These are phyloP conservation scores for Fusarium piperis DNA, from an alignment of 2,329 filamentous ascomycete species.

Conservation along the genomic window DNA sequence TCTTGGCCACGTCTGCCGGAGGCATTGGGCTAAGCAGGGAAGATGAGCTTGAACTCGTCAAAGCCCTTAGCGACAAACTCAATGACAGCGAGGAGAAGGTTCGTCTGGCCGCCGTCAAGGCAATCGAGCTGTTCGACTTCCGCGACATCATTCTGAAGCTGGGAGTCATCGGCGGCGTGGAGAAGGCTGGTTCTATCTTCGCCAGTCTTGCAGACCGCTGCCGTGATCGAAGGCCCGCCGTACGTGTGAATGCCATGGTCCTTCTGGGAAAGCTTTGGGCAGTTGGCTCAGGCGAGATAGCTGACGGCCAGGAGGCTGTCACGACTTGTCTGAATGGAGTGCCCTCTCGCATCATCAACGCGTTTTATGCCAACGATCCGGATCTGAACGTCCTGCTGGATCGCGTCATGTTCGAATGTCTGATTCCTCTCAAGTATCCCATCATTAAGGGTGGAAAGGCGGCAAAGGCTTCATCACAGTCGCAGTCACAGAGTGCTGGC, in stretches of 20 bases:
- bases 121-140: constrained; percentile 83
- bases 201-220: constrained; percentile 86
- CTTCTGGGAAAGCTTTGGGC: constrained; percentile 90
- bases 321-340: constrained; percentile 80
- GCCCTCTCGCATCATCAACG: constrained; percentile 85
- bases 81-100: constrained; percentile 92
- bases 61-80: constrained; percentile 80
- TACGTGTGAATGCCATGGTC: constrained; percentile 88
- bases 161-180: constrained; percentile 77
- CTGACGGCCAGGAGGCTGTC: constrained; percentile 81
- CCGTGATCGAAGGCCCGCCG: constrained; percentile 82
- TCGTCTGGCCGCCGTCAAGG: constrained; percentile 86
- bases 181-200: constrained; percentile 80
- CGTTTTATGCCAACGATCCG: constrained; percentile 87
- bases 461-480: constrained; percentile 67
- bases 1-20: constrained; percentile 90
- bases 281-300: constrained; percentile 88
- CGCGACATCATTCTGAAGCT: constrained; percentile 84
- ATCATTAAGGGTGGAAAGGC: constrained; percentile 65
- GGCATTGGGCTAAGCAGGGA: constrained; percentile 86
- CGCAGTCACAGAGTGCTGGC: constrained; percentile 56
- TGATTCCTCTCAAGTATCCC: constrained; percentile 91
- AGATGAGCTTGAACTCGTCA: constrained; percentile 81
- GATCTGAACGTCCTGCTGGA: constrained; percentile 89
- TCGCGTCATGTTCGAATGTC: constrained; percentile 83